Percentiles rank a stretch among this genome's conserved stretches.
These are phyloP conservation scores for Puya raimondii DNA, from an alignment of 176 grass and related monocot species.

Conservation along the genomic window DNA sequence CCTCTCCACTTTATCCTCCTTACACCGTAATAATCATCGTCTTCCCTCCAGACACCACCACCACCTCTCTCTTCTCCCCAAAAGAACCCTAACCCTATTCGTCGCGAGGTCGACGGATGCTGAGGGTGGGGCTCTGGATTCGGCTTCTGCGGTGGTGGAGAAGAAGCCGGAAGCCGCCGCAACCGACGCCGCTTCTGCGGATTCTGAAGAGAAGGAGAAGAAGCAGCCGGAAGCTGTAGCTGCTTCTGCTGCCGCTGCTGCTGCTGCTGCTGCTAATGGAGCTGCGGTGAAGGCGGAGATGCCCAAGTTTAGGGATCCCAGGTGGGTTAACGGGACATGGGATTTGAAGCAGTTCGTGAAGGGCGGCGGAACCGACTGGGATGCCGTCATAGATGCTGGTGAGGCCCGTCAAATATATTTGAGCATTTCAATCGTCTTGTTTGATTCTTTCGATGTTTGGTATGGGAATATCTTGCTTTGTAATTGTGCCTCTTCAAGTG, in stretches of 20 bases:
- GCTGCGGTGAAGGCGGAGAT: not conserved
- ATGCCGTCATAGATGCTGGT: conserved; percentile 88
- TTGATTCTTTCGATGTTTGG: too few species aligned
- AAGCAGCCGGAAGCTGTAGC: not conserved
- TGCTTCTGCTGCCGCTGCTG: not conserved
- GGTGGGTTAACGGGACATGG: conserved; percentile 90
- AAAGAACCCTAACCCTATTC: not conserved
- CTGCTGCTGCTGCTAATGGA: not conserved
- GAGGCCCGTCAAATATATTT: not conserved
- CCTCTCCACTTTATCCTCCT: not conserved
- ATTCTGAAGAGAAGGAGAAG: conserved; percentile 11
- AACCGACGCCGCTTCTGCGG: not conserved
- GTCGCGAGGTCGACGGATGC: not conserved
- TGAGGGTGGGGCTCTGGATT: not conserved
- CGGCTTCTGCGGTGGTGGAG: not conserved
- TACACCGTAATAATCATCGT: not conserved
- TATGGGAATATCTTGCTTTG: too few species aligned
- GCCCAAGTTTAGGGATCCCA: conserved; percentile 46
- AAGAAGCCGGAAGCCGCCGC: conserved; percentile 15
- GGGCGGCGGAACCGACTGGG: conserved; percentile 70
- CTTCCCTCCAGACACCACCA: not conserved
- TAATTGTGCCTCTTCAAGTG: too few species aligned
- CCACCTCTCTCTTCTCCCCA: not conserved
- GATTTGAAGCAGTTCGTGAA: conserved; percentile 60
- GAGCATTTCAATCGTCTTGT: too few species aligned